Conservation (phyloP, 192 early-diverging fungal species). For the Coemansia sp. region DNA sequence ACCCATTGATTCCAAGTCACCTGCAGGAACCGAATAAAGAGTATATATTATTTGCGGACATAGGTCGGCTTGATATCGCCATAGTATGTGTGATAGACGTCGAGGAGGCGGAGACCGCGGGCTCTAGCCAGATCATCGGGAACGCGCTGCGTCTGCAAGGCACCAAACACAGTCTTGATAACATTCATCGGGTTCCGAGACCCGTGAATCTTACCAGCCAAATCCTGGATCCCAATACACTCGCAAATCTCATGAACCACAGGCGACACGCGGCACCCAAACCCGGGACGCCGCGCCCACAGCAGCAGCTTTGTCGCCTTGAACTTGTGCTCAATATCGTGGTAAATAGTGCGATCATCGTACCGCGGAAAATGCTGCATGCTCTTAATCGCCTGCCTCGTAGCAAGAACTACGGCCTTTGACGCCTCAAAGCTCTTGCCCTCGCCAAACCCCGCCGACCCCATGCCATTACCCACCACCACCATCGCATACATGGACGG, state of each 20-base stretch:
- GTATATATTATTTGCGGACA: constrained; percentile 1
- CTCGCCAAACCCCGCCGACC: constrained; percentile 92
- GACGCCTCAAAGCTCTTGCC: constrained; percentile 81
- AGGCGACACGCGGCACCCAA: constrained; percentile 92
- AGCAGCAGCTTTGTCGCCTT: constrained; percentile 82
- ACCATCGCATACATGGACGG: constrained; percentile 89
- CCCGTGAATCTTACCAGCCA: constrained; percentile 87
- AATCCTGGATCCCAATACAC: constrained; percentile 91
- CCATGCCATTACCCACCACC: constrained; percentile 93
- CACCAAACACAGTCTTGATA: constrained; percentile 95
- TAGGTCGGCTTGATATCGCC: constrained; percentile 55
- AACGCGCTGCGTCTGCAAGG: constrained; percentile 74
- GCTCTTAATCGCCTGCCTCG: constrained; percentile 83
- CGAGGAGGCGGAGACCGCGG: constrained; percentile 85
- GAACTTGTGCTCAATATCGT: constrained; percentile 89
- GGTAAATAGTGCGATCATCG: constrained; percentile 90
- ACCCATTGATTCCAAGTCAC: too few relatives aligned
- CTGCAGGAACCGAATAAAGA: neutral
- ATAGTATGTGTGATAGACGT: constrained; percentile 91
- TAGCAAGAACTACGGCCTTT: constrained; percentile 87
- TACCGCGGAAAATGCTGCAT: constrained; percentile 85
- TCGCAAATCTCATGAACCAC: constrained; percentile 95
- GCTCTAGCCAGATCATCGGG: constrained; percentile 87
- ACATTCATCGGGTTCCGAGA: constrained; percentile 99
- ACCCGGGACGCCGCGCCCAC: constrained; percentile 87